Conservation (phyloP, 2,329 filamentous ascomycete genomes). For the Xylaria sp. region DNA sequence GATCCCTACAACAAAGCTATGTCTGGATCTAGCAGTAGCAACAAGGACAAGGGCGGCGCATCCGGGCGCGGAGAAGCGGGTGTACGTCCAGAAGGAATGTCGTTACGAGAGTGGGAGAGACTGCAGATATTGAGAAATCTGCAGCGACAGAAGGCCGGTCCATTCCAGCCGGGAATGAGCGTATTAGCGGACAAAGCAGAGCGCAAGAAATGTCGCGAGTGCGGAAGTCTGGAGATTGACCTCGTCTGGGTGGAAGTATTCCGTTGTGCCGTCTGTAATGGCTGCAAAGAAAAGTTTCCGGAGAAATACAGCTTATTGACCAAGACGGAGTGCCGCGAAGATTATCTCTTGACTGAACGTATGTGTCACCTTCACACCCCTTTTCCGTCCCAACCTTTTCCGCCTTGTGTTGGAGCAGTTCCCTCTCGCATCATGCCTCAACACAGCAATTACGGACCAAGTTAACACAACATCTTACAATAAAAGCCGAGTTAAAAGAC, state of each 20-base stretch:
- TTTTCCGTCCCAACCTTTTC: background rate
- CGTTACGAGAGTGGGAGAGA: conserved; percentile 83
- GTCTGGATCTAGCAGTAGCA: conserved; percentile 41
- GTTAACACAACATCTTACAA: background rate
- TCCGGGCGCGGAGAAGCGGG: conserved; percentile 34
- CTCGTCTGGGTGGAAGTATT: conserved; percentile 92
- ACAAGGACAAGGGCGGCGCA: background rate
- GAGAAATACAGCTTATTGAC: conserved; percentile 94
- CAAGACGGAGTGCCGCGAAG: conserved; percentile 92
- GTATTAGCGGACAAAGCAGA: conserved; percentile 58
- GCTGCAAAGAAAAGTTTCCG: conserved; percentile 82
- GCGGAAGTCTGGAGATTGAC: conserved; percentile 79
- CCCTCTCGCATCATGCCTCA: too few species aligned
- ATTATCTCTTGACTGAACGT: conserved; percentile 92
- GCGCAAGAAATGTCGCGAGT: conserved; percentile 77
- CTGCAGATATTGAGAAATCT: conserved; percentile 69
- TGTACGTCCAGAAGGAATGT: conserved; percentile 81
- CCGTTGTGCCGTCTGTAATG: conserved; percentile 65
- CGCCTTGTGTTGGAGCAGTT: background rate
- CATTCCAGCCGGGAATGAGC: conserved; percentile 85
- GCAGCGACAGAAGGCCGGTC: conserved; percentile 67
- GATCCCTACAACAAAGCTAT: conserved; percentile 83
- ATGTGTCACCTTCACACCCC: conserved; percentile 34
- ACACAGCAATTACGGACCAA: background rate
- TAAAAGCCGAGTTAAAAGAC: conserved; percentile 79